phyloP scores from a whole-genome alignment of 371 early-diverging fungal species.

The Nosema bombycis region DNA sequence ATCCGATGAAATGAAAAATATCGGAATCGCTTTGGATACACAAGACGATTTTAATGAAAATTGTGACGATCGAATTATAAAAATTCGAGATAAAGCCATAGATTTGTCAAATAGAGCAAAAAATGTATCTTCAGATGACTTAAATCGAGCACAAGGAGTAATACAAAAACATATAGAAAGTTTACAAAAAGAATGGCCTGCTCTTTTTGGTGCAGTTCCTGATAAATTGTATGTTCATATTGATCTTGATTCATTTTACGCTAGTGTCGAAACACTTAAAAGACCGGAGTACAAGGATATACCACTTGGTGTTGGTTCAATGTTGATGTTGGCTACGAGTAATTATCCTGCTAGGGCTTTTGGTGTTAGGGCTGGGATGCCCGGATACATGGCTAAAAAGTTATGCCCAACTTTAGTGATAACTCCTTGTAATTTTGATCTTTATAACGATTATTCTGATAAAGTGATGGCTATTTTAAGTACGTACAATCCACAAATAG shows the following conservation, averaged over 20 bases:
- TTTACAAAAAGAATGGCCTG: conserved; percentile 34
- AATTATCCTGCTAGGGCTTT: conserved; percentile 72
- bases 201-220: conserved; percentile 18
- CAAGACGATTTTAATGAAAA: conserved; percentile 35
- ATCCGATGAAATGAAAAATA: conserved; percentile 16
- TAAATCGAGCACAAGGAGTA: background rate
- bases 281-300: conserved; percentile 68
- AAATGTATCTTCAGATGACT: background rate
- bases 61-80: conserved; percentile 24
- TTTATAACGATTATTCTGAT: conserved; percentile 67
- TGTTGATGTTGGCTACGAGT: conserved; percentile 68
- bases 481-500: conserved; percentile 43
- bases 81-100: conserved; percentile 14
- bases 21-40: background rate
- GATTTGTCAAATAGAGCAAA: conserved; percentile 1
- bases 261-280: conserved; percentile 71
- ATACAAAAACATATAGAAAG: background rate
- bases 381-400: conserved; percentile 67
- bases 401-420: conserved; percentile 69
- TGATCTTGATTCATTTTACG: conserved; percentile 86
- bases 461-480: conserved; percentile 43
- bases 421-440: conserved; percentile 72
- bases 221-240: conserved; percentile 67
- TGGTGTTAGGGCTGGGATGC: conserved; percentile 73
- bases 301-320: conserved; percentile 60